Base-by-base conservation (phyloP, 2,329 filamentous ascomycete genomes). In the Pseudogymnoascus pannorum region DNA sequence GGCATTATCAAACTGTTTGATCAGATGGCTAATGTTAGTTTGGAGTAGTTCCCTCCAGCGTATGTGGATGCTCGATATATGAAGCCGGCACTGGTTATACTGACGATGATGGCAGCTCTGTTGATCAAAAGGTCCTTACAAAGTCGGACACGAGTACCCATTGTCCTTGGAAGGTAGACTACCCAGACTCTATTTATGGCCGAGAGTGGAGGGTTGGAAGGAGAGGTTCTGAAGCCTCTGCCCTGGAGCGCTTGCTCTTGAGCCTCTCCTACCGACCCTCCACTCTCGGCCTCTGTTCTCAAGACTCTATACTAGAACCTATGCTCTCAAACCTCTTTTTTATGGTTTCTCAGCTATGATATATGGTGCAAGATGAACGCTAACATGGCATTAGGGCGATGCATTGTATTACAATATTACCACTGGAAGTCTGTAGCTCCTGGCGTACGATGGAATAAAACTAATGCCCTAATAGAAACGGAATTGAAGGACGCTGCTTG, bases 321-420 rank as follows among this genome's bases (percentile, higher is more conserved):
- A n/a, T n/a, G n/a, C n/a, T 31, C 29, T 31, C 29, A 2, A 9
- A 2, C 29, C 3, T 31, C 29, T 31, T 8, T 31, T 31, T 31
- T 9, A 14, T 14, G 18, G 22, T 18, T 22, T 4, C 18, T 22
- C 9, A 2, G 18, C 12, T 6, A 3, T 20, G 18, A 18, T 42
- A 31, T 54, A 26, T 31, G 24, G n/a, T 54, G 9, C 9, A 6
- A 8, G 24, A 31, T 31, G 44, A n/a, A 24, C 24, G 24, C n/a
- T 54, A n/a, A 54, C 48, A 1, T 20, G 48, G 4, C 5, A 18
- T n/a, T 3, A 54, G 48, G 78, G 78, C 38, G 68, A 74, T 48
- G 77, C 78, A 3, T 73, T 70, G 5, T 80, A 80, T 68, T 80
- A 80, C 68, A 78, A 72, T 11, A 73, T 80, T 48, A 76, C 72